A percentile compares a stretch with the other conserved stretches of the same genome.
These are phyloP conservation scores for Kuraishia cidri DNA, from an alignment of 805 yeast genomes.

Conservation along the genomic window DNA sequence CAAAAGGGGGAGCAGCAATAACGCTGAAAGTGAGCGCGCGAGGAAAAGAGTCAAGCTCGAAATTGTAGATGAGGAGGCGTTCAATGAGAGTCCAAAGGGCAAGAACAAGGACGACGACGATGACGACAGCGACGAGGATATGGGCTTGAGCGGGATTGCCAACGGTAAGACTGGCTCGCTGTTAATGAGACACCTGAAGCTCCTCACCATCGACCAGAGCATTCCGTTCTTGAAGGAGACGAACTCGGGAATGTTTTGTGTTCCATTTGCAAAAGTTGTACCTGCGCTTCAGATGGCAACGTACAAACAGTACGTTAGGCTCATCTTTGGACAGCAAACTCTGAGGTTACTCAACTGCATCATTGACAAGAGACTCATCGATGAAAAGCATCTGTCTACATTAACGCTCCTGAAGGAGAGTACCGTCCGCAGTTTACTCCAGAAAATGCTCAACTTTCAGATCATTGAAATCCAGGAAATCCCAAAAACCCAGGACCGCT, in stretches of 20 bases:
- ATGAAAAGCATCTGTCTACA: constrained; percentile 77
- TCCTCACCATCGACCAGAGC: constrained; percentile 42
- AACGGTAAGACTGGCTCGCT: too few relatives aligned
- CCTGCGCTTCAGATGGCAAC: constrained; percentile 36
- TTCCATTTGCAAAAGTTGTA: constrained; percentile 50
- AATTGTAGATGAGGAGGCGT: constrained; percentile 7
- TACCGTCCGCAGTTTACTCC: constrained; percentile 64
- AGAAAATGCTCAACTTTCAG: constrained; percentile 58
- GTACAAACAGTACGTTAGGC: constrained; percentile 48
- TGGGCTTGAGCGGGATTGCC: too few relatives aligned
- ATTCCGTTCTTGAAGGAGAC: constrained; percentile 54
- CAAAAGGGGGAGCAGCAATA: constrained; percentile 7
- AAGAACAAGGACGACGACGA: constrained; percentile 7
- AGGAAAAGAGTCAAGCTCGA: constrained; percentile 18
- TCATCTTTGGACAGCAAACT: constrained; percentile 57
- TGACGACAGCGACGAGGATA: constrained; percentile 4
- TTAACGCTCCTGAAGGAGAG: constrained; percentile 70
- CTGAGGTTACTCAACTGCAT: constrained; percentile 73
- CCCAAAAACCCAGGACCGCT: constrained; percentile 85
- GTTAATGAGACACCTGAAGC: constrained; percentile 49
- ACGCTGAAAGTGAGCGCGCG: constrained; percentile 4
- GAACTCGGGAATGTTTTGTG: constrained; percentile 46
- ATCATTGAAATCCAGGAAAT: constrained; percentile 87
- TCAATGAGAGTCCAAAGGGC: constrained; percentile 8
- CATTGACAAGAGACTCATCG: constrained; percentile 59